phyloP scores from a whole-genome alignment of 306 rosid genomes.

The Cajanus cajan region DNA sequence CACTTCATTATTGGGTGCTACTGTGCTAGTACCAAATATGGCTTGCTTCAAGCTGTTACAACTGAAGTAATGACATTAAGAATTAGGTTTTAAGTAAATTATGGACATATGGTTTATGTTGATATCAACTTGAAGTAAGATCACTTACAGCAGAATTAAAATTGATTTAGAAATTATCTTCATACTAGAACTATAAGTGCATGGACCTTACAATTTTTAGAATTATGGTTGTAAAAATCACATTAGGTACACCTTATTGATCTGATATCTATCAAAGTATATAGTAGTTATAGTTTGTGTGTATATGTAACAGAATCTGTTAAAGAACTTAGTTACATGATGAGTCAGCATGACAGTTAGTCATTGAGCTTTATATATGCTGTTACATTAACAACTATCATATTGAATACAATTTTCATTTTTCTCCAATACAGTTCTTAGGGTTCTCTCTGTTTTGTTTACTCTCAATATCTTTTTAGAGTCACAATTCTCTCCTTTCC shows the following conservation, averaged over 20 bases:
- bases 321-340: no score
- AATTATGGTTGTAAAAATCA: neutral
- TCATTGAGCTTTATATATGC: no score
- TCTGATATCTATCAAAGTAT: neutral
- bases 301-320: no score
- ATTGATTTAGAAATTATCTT: neutral
- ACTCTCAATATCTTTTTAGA: neutral
- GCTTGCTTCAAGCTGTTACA: neutral
- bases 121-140: neutral
- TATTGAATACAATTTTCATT: no score
- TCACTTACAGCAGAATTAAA: neutral
- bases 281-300: no score
- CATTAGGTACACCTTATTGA: neutral
- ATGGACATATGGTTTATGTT: neutral
- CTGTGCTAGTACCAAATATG: neutral
- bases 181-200: neutral
- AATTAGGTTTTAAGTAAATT: neutral
- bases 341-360: no score
- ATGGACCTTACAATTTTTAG: neutral
- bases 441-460: no score
- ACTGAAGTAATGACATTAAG: neutral
- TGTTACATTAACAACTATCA: no score
- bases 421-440: no score
- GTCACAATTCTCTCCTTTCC: neutral
- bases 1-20: neutral